Percentiles rank a stretch among this genome's conserved stretches.
phyloP scores from a whole-genome alignment of 352 stramenopile species.

The Globisporangium heterothallicum region DNA sequence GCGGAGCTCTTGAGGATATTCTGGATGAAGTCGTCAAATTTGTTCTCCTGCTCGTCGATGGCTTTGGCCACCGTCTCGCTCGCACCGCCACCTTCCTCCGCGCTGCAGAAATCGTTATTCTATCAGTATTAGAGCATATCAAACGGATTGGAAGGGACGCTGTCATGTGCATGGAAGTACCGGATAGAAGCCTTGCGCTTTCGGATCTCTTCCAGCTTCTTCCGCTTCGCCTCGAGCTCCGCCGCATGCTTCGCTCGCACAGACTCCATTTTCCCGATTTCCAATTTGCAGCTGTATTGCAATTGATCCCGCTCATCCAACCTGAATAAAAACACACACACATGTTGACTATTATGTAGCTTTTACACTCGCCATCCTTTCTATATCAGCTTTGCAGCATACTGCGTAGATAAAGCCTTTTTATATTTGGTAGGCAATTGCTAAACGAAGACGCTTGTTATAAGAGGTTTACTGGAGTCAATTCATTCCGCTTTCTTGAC shows the following conservation, averaged over 20 bases:
- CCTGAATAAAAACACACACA: no score
- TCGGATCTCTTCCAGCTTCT: slow-evolving; percentile 88
- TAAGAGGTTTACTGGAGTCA: no score
- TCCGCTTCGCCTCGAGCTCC: slow-evolving; percentile 84
- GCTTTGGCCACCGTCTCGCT: slow-evolving; percentile 47
- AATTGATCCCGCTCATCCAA: background rate
- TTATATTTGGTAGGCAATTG: no score
- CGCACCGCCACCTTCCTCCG: slow-evolving; percentile 36
- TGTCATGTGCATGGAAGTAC: slow-evolving; percentile 17
- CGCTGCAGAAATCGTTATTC: slow-evolving; percentile 12
- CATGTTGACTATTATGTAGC: no score
- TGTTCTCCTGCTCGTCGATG: slow-evolving; percentile 65
- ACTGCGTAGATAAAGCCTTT: no score
- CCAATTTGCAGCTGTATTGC: background rate
- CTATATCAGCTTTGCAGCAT: no score
- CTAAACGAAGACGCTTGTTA: no score
- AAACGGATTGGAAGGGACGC: background rate
- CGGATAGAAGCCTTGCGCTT: slow-evolving; percentile 74
- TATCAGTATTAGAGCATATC: no score
- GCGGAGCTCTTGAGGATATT: slow-evolving; percentile 73
- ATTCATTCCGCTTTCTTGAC: no score
- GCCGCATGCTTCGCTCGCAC: slow-evolving; percentile 80
- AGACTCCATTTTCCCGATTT: slow-evolving; percentile 53
- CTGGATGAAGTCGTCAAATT: slow-evolving; percentile 84
- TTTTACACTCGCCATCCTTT: no score